Percentiles rank a stretch among this genome's conserved stretches.
Evolutionary conservation across 495 filamentous ascomycete genomes (phyloP).

Genomic region (Bombardia bombarda): DNA sequence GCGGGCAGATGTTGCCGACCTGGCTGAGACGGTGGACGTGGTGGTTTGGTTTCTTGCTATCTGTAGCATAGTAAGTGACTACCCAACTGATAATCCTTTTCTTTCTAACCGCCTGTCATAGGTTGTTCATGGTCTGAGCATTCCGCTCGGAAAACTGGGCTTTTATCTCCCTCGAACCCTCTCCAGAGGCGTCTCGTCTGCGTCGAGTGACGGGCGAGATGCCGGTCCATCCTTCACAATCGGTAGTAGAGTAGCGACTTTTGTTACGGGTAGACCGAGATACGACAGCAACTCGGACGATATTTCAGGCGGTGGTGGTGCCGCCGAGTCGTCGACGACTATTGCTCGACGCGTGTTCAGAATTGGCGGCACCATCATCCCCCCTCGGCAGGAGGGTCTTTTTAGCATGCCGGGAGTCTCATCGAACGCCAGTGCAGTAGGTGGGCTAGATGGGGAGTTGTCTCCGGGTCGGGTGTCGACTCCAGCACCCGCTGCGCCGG

Average conservation of each 20-base stretch:
- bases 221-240: slow-evolving; percentile 13
- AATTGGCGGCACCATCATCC: slow-evolving; percentile 33
- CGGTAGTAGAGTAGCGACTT: slow-evolving; percentile 18
- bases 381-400: background rate
- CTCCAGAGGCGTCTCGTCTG: slow-evolving; percentile 38
- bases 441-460: too few species aligned
- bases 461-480: too few species aligned
- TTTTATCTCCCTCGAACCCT: slow-evolving; percentile 72
- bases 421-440: too few species aligned
- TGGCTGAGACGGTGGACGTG: slow-evolving; percentile 57
- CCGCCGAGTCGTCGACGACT: background rate
- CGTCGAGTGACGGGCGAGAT: slow-evolving; percentile 11
- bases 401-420: background rate
- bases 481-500: background rate
- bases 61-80: slow-evolving; percentile 70
- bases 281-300: slow-evolving; percentile 12
- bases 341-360: slow-evolving; percentile 35
- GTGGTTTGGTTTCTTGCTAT: slow-evolving; percentile 83
- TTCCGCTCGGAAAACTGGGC: slow-evolving; percentile 77
- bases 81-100: background rate
- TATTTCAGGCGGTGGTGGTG: slow-evolving; percentile 8
- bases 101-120: slow-evolving; percentile 19
- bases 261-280: slow-evolving; percentile 16
- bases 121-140: slow-evolving; percentile 80
- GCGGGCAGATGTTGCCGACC: slow-evolving; percentile 55